Evolutionary conservation across 108 stramenopile genomes (phyloP), one percentile per base, ranked within the genome.

Genomic region (Cyclostephanos invisitatus): DNA sequence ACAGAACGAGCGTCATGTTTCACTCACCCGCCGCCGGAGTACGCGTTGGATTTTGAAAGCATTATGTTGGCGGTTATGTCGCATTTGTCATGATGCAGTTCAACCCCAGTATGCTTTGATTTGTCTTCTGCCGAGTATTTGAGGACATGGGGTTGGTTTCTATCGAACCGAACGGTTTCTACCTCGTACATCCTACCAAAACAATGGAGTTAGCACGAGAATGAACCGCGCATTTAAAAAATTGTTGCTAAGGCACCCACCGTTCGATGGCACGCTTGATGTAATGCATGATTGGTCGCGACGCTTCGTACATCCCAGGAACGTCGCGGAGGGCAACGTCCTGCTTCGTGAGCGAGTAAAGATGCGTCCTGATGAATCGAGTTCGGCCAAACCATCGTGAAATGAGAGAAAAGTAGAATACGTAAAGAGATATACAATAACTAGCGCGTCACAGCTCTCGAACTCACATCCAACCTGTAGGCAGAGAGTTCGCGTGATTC

Each of bases 101-200:
- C 85, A 32, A 92, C 91, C 36, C 90, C 90, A 9, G 81, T 89
- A 54, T 91, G 86, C 14, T 67, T 69, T 15, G 67, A 75, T 7
- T 75, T 83, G 21, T 70, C 73, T 46, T 85, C 77, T 7, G 73
- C 57, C 8, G 84, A 86, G 67, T 93, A 93, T 48, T 91, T 90
- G 11, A 93, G 67, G 17, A 93, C 83, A 49, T 93, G 92, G 10
- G 92, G 92, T 50, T 93, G 92, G 65, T 91, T 89, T 28, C 80
- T 62, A 74, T 90, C 92, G 66, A 90, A 67, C 18, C 62, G 55
- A 17, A 93, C 67, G 1, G 48, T 27, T 12, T 69, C 24, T 24
- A 50, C 57, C 17, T 65, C 72, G 58, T 84, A 91, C 61, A 89
- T 62, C 22, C 67, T 62, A 15, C 48, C 46, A 18, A 85, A 17